Evolutionary conservation across 116 monocot genomes (phyloP), one percentile per base, ranked within the genome.

Genomic region (Papilionanthe hybrid): DNA sequence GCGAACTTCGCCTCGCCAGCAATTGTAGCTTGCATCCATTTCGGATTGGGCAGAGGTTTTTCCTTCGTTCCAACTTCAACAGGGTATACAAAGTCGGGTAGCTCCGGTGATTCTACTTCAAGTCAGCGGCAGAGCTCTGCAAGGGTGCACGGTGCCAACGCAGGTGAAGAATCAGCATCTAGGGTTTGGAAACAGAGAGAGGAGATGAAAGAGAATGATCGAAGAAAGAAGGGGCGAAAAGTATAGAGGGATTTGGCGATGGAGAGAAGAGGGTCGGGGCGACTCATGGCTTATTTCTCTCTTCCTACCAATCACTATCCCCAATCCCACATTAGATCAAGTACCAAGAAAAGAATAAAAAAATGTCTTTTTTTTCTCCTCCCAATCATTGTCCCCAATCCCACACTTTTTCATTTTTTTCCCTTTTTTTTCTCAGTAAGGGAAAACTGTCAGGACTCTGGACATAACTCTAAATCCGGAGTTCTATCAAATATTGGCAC

Each of bases 11-110:
- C 17, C 7, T 94, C 96, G 3, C 96, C 96, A 3, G 96, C 94
- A 56, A 94, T 81, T 13, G 86, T 78, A 78, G 86, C 87, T 88
- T 91, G 92, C 96, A 96, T 96, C 96, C 96, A 96, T 56, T 96
- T 92, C 7, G 96, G 94, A 81, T 96, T 96, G 30, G 88, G 88
- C 17, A 96, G 81, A 58, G 92, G 94, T 18, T 87, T 86, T 85
- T 97, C 92, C 94, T 90, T 90, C 22, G 97, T 92, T 49, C 94
- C 97, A 13, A 94, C 97, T 69, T 87, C 92, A 11, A 94, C 94
- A 57, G 97, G 94, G 84, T 97, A 94, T 17, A 86, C 80, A 82
- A 97, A 97, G 66, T 97, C 94, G 7, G 86, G 66, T 37, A 94
- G 87, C n/a, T 79, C 25, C 17, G 86, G 91, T 30, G 87, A 67